A percentile compares a stretch with the other conserved stretches of the same genome.
phyloP scores from a whole-genome alignment of 208 protist species.

The Crithidia brevicula region DNA sequence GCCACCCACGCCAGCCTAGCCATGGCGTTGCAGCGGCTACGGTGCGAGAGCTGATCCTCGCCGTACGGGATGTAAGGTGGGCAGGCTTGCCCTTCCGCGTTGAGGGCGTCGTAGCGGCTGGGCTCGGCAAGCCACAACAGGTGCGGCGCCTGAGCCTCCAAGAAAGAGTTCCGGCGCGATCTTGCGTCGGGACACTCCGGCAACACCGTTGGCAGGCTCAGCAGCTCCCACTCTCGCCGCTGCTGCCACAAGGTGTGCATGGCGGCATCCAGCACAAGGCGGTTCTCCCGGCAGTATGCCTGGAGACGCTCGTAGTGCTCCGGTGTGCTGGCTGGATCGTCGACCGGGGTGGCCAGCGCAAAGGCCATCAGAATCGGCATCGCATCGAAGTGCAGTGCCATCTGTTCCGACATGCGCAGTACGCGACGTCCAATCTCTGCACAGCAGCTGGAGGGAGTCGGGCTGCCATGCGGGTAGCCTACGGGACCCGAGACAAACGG shows the following conservation, averaged over 20 bases:
- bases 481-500: slow-evolving; percentile 60
- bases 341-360: slow-evolving; percentile 53
- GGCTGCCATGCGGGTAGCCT: slow-evolving; percentile 80
- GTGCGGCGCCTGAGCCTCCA: slow-evolving; percentile 68
- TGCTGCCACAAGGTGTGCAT: slow-evolving; percentile 50
- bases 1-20: slow-evolving; percentile 65
- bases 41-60: slow-evolving; percentile 49
- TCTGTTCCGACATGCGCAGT: slow-evolving; percentile 49
- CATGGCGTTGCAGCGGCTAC: slow-evolving; percentile 60
- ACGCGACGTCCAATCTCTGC: slow-evolving; percentile 41
- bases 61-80: slow-evolving; percentile 55
- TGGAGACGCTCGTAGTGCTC: slow-evolving; percentile 52
- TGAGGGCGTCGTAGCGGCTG: slow-evolving; percentile 56
- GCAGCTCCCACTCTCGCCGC: slow-evolving; percentile 78
- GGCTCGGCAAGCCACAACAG: slow-evolving; percentile 77
- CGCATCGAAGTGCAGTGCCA: slow-evolving; percentile 69
- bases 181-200: slow-evolving; percentile 28
- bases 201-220: slow-evolving; percentile 67
- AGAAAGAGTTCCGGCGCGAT: slow-evolving; percentile 53
- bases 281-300: slow-evolving; percentile 59
- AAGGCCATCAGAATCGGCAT: slow-evolving; percentile 63
- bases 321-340: slow-evolving; percentile 42
- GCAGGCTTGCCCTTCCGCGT: slow-evolving; percentile 40
- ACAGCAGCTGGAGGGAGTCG: slow-evolving; percentile 27
- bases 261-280: slow-evolving; percentile 47